Percentiles rank a stretch among this genome's conserved stretches.
phyloP scores from a whole-genome alignment of 176 grass and related monocot genomes.

The Pharus latifolius region DNA sequence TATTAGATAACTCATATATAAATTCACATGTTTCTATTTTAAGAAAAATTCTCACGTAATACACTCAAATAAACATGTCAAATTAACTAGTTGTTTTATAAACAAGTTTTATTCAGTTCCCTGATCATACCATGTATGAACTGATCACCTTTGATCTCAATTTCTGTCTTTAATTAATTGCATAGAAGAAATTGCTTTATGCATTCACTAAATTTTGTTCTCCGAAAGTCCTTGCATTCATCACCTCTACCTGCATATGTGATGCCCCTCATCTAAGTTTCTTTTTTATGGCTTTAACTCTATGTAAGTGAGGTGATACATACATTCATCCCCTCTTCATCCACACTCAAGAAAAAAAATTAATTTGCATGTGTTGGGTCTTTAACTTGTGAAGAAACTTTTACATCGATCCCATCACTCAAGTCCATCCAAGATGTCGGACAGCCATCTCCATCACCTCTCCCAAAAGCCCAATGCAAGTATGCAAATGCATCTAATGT shows the following conservation, averaged over 20 bases:
- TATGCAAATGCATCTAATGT: neutral
- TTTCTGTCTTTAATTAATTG: constrained; percentile 14
- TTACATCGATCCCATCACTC: neutral
- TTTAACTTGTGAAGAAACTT: neutral
- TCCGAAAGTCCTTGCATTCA: neutral
- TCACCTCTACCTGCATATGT: neutral
- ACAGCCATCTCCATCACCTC: constrained; percentile 16
- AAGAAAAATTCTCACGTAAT: no score
- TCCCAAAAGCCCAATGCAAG: constrained; percentile 16
- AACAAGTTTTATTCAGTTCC: no score
- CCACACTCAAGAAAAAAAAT: neutral
- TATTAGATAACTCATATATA: no score
- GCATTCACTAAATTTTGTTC: constrained; percentile 1
- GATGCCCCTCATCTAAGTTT: neutral
- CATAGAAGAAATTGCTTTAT: neutral
- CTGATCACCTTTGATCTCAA: constrained; percentile 1
- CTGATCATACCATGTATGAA: no score
- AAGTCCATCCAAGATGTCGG: constrained; percentile 17
- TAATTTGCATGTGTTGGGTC: neutral
- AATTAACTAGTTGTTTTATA: no score
- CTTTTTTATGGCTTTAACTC: neutral
- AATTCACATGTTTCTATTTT: no score
- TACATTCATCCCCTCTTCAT: neutral
- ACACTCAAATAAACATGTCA: no score
- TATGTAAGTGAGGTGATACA: neutral